A percentile compares a stretch with the other conserved stretches of the same genome.
phyloP scores from a whole-genome alignment of 2,329 filamentous ascomycete species.

The Verticillium nonalfalfae region DNA sequence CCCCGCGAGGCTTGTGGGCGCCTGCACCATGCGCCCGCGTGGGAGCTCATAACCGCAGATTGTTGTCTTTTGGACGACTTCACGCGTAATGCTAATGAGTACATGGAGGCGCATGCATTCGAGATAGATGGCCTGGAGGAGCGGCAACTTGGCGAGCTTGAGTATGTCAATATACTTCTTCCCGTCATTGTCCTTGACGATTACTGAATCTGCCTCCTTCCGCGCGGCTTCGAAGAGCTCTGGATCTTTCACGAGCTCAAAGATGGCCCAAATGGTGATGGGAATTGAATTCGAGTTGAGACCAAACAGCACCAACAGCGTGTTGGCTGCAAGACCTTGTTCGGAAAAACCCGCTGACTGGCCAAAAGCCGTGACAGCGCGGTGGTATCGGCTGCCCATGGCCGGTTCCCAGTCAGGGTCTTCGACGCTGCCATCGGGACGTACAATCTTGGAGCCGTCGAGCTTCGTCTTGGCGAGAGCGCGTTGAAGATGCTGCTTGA shows the following conservation, averaged over 20 bases:
- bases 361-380: constrained; percentile 14
- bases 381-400: constrained; percentile 16
- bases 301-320: constrained; percentile 5
- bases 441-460: constrained; percentile 1
- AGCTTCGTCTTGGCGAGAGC: constrained; percentile 7
- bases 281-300: constrained; percentile 22
- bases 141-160: constrained; percentile 14
- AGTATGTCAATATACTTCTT: constrained; percentile 8
- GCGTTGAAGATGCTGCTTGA: constrained; percentile 5
- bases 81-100: constrained; percentile 16
- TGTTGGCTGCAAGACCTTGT: constrained; percentile 6
- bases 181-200: constrained; percentile 9
- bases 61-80: constrained; percentile 9
- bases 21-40: constrained; percentile 15
- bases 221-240: constrained; percentile 13
- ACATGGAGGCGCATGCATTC: constrained; percentile 19
- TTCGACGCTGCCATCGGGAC: constrained; percentile 9
- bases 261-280: constrained; percentile 18
- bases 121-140: constrained; percentile 18
- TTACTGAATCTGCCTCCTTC: constrained; percentile 12
- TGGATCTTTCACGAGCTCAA: constrained; percentile 18
- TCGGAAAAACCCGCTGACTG: constrained; percentile 10
- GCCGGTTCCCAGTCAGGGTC: constrained; percentile 19
- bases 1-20: constrained; percentile 16
- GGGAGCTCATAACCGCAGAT: constrained; percentile 12